Base-by-base conservation (phyloP, 164 flowering plant genomes). In the Echeveria elegans region DNA sequence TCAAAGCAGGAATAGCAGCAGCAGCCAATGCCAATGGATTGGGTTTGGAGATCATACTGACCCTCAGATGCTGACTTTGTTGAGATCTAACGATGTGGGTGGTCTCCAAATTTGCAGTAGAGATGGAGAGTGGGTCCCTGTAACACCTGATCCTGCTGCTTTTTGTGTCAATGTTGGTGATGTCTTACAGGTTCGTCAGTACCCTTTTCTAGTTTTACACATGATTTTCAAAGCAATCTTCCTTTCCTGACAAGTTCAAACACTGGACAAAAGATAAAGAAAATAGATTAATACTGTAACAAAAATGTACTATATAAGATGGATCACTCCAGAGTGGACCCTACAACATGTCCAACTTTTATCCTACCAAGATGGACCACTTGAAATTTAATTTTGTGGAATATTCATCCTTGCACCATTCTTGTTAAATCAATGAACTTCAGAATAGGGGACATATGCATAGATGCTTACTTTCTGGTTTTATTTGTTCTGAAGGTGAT, bases 21-120 rank as follows among this genome's bases (percentile, higher is more conserved):
- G 36, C 60, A 10, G 5, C 63, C 43, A 21, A 24, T 15, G 47
- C 47, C 47, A 43, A 15, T 73, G 50, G 65, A 75, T 86, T 40
- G 93, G 90, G 1, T 80, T 88, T 63, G 93, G 93, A 5, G 93
- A 80, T 76, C 93, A 88, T 67, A 70, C 86, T 5, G 93, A 88
- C 76, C 87, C 90, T 74, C 93, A 86, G 84, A 80, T 88, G 76
- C 19, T 88, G 66, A 82, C 93, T 58, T 16, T 88, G 56, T 68
- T 88, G 41, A 67, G 85, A 76, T 85, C 93, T 74, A 88, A 84
- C 79, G 82, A 70, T 23, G 86, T 83, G 8, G 73, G 64, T 31
- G 90, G 90, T 36, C 82, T 88, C 58, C 86, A 88, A 70, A 82
- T 88, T n/a, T 78, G 77, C 4, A 38, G 69, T 0, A 40, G 48